These are phyloP conservation scores for Fagopyrum esculentum DNA, from an alignment of 148 eudicot species.

Conservation along the genomic window DNA sequence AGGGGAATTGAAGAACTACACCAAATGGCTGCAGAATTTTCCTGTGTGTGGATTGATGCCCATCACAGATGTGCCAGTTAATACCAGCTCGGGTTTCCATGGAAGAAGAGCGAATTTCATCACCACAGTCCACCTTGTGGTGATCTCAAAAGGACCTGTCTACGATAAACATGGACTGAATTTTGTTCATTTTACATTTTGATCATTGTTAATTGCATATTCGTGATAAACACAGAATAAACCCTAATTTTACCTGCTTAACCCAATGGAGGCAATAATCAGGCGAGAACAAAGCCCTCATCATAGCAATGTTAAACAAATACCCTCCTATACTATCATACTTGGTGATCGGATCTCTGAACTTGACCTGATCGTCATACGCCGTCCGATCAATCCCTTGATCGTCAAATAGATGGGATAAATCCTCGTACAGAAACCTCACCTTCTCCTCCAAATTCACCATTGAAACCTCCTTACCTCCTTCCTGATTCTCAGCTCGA, in stretches of 20 bases:
- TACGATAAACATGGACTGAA: slow-evolving; percentile 23
- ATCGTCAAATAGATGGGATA: slow-evolving; percentile 89
- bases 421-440: slow-evolving; percentile 70
- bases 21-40: slow-evolving; percentile 89
- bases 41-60: slow-evolving; percentile 78
- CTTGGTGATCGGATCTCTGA: slow-evolving; percentile 86
- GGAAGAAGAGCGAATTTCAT: slow-evolving; percentile 75
- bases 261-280: slow-evolving; percentile 74
- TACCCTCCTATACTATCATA: slow-evolving; percentile 71
- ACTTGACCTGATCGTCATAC: slow-evolving; percentile 80
- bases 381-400: slow-evolving; percentile 85
- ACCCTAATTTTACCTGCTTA: slow-evolving; percentile 47
- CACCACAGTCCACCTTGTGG: slow-evolving; percentile 96
- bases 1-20: slow-evolving; percentile 15
- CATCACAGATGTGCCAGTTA: slow-evolving; percentile 95
- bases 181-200: no score
- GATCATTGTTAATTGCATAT: no score
- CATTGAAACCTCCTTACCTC: slow-evolving; percentile 27
- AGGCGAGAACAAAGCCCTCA: slow-evolving; percentile 65
- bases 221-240: background rate
- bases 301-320: slow-evolving; percentile 63
- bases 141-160: slow-evolving; percentile 95
- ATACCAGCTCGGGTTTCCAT: slow-evolving; percentile 88
- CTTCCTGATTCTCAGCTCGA: slow-evolving; percentile 23
- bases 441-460: slow-evolving; percentile 40